Percentiles rank a stretch among this genome's conserved stretches.
These are phyloP conservation scores for Dispira parvispora DNA, from an alignment of 192 early-diverging fungal species.

Conservation along the genomic window DNA sequence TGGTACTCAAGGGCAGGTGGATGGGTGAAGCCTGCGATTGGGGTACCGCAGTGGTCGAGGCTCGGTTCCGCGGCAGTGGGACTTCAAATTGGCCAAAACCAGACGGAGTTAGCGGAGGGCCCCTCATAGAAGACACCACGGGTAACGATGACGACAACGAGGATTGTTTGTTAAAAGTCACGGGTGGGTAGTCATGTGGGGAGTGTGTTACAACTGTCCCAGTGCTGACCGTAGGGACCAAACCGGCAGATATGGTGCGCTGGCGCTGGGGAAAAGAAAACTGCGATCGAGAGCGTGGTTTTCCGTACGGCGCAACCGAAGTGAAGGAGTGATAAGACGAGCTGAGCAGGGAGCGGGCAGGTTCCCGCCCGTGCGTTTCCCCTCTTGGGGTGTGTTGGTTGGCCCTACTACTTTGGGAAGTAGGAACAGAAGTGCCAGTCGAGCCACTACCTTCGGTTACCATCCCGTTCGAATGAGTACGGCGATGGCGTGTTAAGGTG, in stretches of 20 bases:
- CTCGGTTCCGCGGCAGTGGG: neutral
- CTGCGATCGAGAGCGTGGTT: neutral
- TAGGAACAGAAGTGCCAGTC: neutral
- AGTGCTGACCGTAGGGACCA: neutral
- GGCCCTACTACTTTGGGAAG: neutral
- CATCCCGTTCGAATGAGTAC: neutral
- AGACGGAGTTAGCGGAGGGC: too few relatives aligned
- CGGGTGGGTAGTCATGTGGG: neutral
- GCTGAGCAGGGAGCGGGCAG: neutral
- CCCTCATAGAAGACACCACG: neutral
- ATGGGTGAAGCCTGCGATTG: neutral
- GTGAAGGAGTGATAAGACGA: neutral
- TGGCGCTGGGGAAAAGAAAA: neutral
- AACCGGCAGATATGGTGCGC: neutral
- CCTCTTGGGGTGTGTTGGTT: too few relatives aligned
- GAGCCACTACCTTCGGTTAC: neutral
- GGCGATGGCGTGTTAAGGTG: neutral
- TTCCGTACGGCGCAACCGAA: neutral
- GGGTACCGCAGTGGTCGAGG: neutral
- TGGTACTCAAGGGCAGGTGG: neutral
- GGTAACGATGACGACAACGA: neutral
- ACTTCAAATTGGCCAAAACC: neutral
- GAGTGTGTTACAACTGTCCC: neutral
- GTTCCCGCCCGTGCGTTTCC: neutral
- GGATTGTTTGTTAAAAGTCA: neutral